Base-by-base conservation (phyloP, 2,329 filamentous ascomycete species). In the Neonectria magnoliae region DNA sequence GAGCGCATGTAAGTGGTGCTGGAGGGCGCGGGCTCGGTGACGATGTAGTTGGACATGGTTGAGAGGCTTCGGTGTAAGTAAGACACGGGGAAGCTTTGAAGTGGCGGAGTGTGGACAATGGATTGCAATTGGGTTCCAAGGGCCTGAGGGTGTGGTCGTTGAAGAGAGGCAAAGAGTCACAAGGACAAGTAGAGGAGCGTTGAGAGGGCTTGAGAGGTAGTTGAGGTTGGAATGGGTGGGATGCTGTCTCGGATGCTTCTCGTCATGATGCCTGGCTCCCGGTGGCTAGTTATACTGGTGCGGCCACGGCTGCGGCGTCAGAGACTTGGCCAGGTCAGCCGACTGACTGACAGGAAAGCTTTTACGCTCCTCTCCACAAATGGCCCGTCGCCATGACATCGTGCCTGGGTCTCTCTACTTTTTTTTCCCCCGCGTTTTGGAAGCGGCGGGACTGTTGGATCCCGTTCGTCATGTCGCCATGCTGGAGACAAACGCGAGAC, bases 1-100 rank as follows among this genome's bases (percentile, higher is more conserved):
- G 83, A 81, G 79, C 86, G 84, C 56, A 81, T 80, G 81, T 73
- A 77, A 64, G 65, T 62, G 64, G 71, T 75, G 50, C 76, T 74
- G 33, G 74, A 75, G 64, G 76, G 76, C 8, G 76, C 66, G 22
- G 76, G 67, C 61, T 77, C 76, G 62, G 76, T 76, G 71, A 77
- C 68, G 68, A 75, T 68, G 73, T 77, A 78, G 68, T 69, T 75
- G 66, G 75, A 60, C 75, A 77, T 78, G 64, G 16, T 44, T 33
- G 54, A 54, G 47, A 22, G 64, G 54, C 25, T 20, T 52, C 7
- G 29, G 27, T 42, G 54, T 52, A 44, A 36, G 54, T 52, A 44
- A 22, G 47, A 47, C 29, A 16, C n/a, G 18, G 44, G 14, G 14
- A 33, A 18, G 52, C 33, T 31, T 13, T 53, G 56, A 31, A 38